Conservation (phyloP, 805 yeast species). For the Maudiozyma serrabonitensis region DNA sequence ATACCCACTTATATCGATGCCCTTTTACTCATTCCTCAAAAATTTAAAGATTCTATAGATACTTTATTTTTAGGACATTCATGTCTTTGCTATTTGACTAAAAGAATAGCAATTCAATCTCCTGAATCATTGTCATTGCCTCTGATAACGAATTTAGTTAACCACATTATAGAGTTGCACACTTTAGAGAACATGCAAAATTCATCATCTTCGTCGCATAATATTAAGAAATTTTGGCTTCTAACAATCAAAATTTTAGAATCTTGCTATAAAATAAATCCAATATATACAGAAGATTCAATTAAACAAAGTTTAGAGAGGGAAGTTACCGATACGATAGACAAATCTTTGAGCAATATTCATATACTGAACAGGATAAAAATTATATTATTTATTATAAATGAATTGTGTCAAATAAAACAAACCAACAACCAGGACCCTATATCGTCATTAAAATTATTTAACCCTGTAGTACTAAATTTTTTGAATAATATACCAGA, state of each 20-base stretch:
- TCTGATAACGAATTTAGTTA: slow-evolving; percentile 7
- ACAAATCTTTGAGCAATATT: background rate
- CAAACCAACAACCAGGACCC: slow-evolving; percentile 25
- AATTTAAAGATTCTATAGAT: slow-evolving; percentile 1
- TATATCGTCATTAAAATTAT: slow-evolving; percentile 13
- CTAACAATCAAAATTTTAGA: slow-evolving; percentile 25
- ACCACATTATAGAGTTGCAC: slow-evolving; percentile 8
- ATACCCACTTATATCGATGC: slow-evolving; percentile 21
- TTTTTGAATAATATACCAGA: slow-evolving; percentile 17
- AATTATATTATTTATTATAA: slow-evolving; percentile 14
- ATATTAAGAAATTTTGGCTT: slow-evolving; percentile 23
- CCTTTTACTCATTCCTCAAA: slow-evolving; percentile 9
- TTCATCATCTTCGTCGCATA: background rate
- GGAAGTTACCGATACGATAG: background rate
- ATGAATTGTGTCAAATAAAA: slow-evolving; percentile 20
- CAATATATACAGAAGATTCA: slow-evolving; percentile 8
- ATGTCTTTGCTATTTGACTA: slow-evolving; percentile 36
- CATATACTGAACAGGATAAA: slow-evolving; percentile 2
- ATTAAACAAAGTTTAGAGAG: slow-evolving; percentile 4
- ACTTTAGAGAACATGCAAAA: background rate
- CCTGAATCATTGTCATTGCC: slow-evolving; percentile 14
- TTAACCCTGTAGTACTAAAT: slow-evolving; percentile 27
- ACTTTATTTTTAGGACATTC: slow-evolving; percentile 30
- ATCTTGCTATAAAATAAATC: slow-evolving; percentile 23
- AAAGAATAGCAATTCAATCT: slow-evolving; percentile 34